Evolutionary conservation across 2,329 filamentous ascomycete species (phyloP).

Genomic region (Biscogniauxia marginata): DNA sequence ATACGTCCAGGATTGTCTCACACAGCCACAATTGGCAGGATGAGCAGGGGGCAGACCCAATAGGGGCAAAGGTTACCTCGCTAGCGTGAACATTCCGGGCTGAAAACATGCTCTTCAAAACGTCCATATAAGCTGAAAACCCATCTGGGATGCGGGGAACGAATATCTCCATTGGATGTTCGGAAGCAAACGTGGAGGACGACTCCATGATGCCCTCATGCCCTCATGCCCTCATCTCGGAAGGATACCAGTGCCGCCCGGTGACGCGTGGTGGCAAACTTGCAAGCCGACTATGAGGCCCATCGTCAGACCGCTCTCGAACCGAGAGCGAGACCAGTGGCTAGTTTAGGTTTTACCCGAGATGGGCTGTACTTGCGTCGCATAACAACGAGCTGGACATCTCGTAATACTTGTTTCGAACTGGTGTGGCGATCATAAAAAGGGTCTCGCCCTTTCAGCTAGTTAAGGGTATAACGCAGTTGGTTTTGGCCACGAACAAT

Average conservation of each 20-base stretch:
- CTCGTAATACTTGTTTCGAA: too few relatives aligned
- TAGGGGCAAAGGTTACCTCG: slow-evolving; percentile 25
- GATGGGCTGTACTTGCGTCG: background rate
- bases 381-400: too few relatives aligned
- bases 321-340: too few relatives aligned
- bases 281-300: background rate
- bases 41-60: slow-evolving; percentile 19
- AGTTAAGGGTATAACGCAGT: too few relatives aligned
- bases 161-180: slow-evolving; percentile 27
- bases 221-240: too few relatives aligned
- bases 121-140: slow-evolving; percentile 27
- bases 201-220: background rate
- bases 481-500: too few relatives aligned
- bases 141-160: slow-evolving; percentile 25
- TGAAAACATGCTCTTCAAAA: slow-evolving; percentile 25
- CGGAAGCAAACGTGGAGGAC: background rate
- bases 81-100: slow-evolving; percentile 23
- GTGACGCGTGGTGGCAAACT: background rate
- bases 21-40: slow-evolving; percentile 19
- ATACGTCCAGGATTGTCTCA: slow-evolving; percentile 12
- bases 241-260: background rate
- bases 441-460: too few relatives aligned
- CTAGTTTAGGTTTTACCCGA: too few relatives aligned
- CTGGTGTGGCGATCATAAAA: too few relatives aligned
- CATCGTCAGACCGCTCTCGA: background rate